phyloP scores from a whole-genome alignment of 352 stramenopile genomes.

The Phytophthora idaei region DNA sequence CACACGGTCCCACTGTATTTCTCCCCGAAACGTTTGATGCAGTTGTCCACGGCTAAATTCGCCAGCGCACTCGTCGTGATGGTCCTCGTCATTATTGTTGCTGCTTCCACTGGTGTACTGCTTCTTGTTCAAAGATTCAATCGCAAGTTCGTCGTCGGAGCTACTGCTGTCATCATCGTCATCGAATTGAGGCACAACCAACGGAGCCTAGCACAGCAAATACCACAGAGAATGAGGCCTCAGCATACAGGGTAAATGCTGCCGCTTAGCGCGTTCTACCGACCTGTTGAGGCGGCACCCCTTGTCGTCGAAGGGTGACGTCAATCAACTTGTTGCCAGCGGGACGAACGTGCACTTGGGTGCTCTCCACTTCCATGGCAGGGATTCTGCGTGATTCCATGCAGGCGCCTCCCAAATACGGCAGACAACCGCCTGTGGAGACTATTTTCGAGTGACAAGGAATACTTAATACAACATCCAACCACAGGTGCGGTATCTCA shows the following conservation, averaged over 20 bases:
- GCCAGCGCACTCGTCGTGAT: slow-evolving; percentile 27
- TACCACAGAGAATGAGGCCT: not conserved
- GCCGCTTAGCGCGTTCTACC: not conserved
- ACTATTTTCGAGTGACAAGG: slow-evolving; percentile 20
- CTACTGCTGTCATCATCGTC: slow-evolving; percentile 68
- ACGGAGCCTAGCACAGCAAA: slow-evolving; percentile 33
- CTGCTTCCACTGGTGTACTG: not conserved
- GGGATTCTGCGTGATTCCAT: slow-evolving; percentile 4
- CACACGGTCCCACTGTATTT: slow-evolving; percentile 57
- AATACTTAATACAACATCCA: not conserved
- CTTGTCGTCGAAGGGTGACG: slow-evolving; percentile 46
- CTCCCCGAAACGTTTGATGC: slow-evolving; percentile 22
- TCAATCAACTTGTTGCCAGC: slow-evolving; percentile 66
- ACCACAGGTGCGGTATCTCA: slow-evolving; percentile 9
- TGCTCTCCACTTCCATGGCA: slow-evolving; percentile 62
- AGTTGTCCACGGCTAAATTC: not conserved
- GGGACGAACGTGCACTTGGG: slow-evolving; percentile 38
- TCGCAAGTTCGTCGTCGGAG: slow-evolving; percentile 35
- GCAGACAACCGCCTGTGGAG: slow-evolving; percentile 12
- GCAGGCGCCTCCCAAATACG: slow-evolving; percentile 10
- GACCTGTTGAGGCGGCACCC: slow-evolving; percentile 20
- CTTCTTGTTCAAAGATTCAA: slow-evolving; percentile 10
- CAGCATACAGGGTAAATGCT: not conserved
- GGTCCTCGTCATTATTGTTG: slow-evolving; percentile 34
- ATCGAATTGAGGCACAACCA: slow-evolving; percentile 73